Evolutionary conservation across 2,329 filamentous ascomycete species (phyloP), one percentile per base, ranked within the genome.

Genomic region (Pseudogymnoascus destructans): DNA sequence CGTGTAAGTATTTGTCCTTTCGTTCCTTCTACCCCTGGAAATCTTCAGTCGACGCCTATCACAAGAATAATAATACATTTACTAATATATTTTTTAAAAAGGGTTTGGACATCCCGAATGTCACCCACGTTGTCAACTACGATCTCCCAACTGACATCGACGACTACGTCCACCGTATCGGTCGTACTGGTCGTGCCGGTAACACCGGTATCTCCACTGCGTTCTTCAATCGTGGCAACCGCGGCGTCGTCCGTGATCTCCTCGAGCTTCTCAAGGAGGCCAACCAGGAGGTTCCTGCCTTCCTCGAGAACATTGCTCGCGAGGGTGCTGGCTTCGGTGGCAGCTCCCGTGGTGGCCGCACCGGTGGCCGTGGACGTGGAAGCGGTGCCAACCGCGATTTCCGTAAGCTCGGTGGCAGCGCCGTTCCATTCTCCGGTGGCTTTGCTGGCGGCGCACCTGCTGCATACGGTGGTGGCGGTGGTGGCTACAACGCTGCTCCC

Each of bases 141-240:
- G 93, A 98, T 73, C 81, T 98, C n/a, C 93, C 93, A 55, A 96
- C 91, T 59, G 93, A 97, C 70, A 95, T 97, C 68, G 93, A 97
- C 69, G 93, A 97, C 74, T 98, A 98, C 67, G 93, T 98, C 60
- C 93, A 98, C 75, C 89, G 93, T 73, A 98, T 98, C 69, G 93
- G 93, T 85, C 93, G 93, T 92, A 98, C 93, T 64, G 93, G 93
- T 71, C 93, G 93, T 89, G 93, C 93, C 64, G 93, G 93, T 73
- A 98, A 98, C 80, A 97, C 92, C 68, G 93, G 93, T 86, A 85
- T 95, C 66, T 89, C 93, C 5, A 98, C 93, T 66, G 93, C 93
- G 59, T 98, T 98, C 81, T 97, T 98, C 86, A 98, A 98, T 82
- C 92, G 93, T 71, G 92, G 92, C 70, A 98, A 98, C 80, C 89